These are phyloP conservation scores for Peronospora farinosa DNA, from an alignment of 352 stramenopile genomes.

Conservation along the genomic window DNA sequence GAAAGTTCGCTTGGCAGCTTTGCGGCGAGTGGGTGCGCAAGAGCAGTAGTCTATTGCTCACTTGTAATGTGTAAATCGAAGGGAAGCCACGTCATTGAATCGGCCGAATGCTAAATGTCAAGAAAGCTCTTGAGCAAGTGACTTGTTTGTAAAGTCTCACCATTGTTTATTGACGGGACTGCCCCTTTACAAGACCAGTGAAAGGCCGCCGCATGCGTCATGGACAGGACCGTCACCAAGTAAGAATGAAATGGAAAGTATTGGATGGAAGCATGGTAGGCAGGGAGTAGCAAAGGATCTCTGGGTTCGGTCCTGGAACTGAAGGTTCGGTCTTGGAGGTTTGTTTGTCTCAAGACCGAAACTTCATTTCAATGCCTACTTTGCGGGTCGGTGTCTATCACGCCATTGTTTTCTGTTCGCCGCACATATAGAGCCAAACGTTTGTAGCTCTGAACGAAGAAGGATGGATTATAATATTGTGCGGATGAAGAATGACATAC, in stretches of 20 bases:
- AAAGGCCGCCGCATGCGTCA: too few species aligned
- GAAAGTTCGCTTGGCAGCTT: conserved; percentile 53
- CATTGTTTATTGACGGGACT: not conserved
- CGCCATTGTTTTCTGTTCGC: not conserved
- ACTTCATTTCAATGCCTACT: not conserved
- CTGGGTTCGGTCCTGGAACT: too few species aligned
- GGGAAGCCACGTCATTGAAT: not conserved
- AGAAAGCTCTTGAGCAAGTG: conserved; percentile 17
- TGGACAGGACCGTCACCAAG: too few species aligned
- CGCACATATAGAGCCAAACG: too few species aligned
- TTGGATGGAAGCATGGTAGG: conserved; percentile 41
- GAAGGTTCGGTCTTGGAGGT: conserved; percentile 29
- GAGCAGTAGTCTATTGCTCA: conserved; percentile 13
- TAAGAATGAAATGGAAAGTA: conserved; percentile 9
- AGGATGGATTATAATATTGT: too few species aligned
- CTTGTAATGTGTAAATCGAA: not conserved
- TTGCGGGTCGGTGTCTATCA: conserved; percentile 21
- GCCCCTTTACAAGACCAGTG: not conserved
- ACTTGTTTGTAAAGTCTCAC: conserved; percentile 2
- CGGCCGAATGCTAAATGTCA: conserved; percentile 22
- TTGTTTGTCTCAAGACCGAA: not conserved
- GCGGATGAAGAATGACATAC: too few species aligned
- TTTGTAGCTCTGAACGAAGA: too few species aligned
- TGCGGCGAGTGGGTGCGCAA: conserved; percentile 40
- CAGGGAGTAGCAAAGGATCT: conserved; percentile 43